A percentile compares a stretch with the other conserved stretches of the same genome.
phyloP scores from a whole-genome alignment of 371 early-diverging fungal genomes.

The Mucor velutinosus region DNA sequence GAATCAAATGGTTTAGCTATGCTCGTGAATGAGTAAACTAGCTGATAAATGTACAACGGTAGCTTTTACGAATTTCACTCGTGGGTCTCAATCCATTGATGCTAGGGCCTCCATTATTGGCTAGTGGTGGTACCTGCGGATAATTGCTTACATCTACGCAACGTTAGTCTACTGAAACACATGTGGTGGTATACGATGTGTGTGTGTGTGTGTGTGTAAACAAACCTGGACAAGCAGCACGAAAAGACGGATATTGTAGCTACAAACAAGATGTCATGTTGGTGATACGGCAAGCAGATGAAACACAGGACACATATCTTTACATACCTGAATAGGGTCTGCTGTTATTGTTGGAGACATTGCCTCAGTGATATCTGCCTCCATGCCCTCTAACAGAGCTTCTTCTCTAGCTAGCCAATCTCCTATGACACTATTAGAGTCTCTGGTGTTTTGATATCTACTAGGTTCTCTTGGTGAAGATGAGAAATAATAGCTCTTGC shows the following conservation, averaged over 20 bases:
- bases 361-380: background rate
- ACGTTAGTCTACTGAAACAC: background rate
- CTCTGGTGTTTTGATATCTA: background rate
- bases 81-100: conserved; percentile 14
- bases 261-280: background rate
- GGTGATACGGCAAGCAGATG: background rate
- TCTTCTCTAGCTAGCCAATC: conserved; percentile 42
- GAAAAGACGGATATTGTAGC: background rate
- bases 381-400: conserved; percentile 7
- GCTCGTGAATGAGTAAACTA: background rate
- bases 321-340: background rate
- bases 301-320: background rate
- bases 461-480: background rate
- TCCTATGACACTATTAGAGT: conserved; percentile 1
- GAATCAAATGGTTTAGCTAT: conserved; percentile 36
- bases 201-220: background rate
- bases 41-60: background rate
- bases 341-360: background rate
- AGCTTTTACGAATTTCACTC: conserved; percentile 24
- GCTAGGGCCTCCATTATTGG: background rate
- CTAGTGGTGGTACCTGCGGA: background rate
- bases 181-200: background rate
- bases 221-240: background rate
- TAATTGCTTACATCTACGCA: background rate
- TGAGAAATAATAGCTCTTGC: background rate